These are phyloP conservation scores for Erodium trifolium DNA, from an alignment of 441 rosid species.

Conservation along the genomic window DNA sequence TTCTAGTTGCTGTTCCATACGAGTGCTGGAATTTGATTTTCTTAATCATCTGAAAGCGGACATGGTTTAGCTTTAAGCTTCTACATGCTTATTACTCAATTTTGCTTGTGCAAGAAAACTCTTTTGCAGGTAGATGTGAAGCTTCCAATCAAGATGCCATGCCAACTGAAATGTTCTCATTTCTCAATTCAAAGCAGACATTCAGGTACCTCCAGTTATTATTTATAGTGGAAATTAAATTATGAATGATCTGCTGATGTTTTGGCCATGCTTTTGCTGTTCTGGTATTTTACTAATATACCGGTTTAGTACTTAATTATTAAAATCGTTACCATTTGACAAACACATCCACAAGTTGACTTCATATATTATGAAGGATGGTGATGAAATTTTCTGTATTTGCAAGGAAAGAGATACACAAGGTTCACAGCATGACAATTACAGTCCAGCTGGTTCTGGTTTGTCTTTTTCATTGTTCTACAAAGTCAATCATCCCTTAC, in stretches of 20 bases:
- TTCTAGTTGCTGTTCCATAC: background rate
- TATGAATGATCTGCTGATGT: background rate
- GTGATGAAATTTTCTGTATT: background rate
- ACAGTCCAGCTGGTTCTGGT: slow-evolving; percentile 4
- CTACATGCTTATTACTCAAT: background rate
- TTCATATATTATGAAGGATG: background rate
- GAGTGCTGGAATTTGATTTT: background rate
- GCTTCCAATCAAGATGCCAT: background rate
- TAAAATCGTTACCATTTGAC: slow-evolving; percentile 8
- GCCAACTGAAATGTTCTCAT: background rate
- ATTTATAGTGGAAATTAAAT: background rate
- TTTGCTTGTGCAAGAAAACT: slow-evolving; percentile 2
- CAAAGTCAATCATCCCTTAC: background rate
- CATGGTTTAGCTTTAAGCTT: background rate
- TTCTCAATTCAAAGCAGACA: slow-evolving; percentile 1
- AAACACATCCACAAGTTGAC: background rate
- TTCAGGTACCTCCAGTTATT: background rate
- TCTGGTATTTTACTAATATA: background rate
- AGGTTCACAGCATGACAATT: too few relatives aligned
- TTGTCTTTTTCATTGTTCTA: slow-evolving; percentile 1
- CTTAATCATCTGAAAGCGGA: background rate
- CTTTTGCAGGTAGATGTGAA: background rate
- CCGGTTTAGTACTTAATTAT: background rate
- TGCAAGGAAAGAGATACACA: slow-evolving; percentile 3
- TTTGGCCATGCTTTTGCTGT: slow-evolving; percentile 1